A percentile compares a stretch with the other conserved stretches of the same genome.
Evolutionary conservation across 164 flowering plant species (phyloP).

Genomic region (Stephania japonica): DNA sequence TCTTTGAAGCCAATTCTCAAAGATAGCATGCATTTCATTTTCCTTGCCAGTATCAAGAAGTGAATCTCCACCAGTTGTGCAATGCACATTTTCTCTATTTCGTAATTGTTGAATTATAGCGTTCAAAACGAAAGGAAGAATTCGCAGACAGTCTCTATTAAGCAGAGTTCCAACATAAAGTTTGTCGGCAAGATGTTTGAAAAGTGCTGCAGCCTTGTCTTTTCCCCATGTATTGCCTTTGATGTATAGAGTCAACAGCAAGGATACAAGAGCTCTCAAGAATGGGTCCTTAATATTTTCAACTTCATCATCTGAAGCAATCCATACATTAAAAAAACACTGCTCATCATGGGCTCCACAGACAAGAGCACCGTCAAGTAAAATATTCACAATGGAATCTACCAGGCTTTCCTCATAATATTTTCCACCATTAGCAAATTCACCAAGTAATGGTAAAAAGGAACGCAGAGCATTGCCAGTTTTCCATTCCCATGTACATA

Average conservation of each 20-base stretch:
- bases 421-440: constrained; percentile 32
- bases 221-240: constrained; percentile 50
- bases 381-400: constrained; percentile 47
- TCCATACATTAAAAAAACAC: constrained; percentile 32
- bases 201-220: constrained; percentile 43
- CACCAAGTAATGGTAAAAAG: constrained; percentile 53
- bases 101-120: constrained; percentile 47
- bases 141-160: constrained; percentile 53
- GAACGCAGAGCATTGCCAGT: constrained; percentile 63
- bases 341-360: constrained; percentile 35
- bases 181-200: constrained; percentile 38
- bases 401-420: constrained; percentile 30
- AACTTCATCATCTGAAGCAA: constrained; percentile 38
- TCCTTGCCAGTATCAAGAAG: constrained; percentile 25
- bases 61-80: constrained; percentile 20
- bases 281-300: constrained; percentile 62
- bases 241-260: constrained; percentile 43
- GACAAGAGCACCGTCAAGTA: constrained; percentile 78
- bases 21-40: constrained; percentile 26
- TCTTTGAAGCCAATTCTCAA: constrained; percentile 62
- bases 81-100: constrained; percentile 15
- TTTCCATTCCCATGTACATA: constrained; percentile 93
- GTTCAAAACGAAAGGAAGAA: constrained; percentile 55
- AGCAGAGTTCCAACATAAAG: constrained; percentile 54
- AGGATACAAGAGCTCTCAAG: constrained; percentile 67